Evolutionary conservation across 164 flowering plant genomes (phyloP).

Genomic region (Sedum album): DNA sequence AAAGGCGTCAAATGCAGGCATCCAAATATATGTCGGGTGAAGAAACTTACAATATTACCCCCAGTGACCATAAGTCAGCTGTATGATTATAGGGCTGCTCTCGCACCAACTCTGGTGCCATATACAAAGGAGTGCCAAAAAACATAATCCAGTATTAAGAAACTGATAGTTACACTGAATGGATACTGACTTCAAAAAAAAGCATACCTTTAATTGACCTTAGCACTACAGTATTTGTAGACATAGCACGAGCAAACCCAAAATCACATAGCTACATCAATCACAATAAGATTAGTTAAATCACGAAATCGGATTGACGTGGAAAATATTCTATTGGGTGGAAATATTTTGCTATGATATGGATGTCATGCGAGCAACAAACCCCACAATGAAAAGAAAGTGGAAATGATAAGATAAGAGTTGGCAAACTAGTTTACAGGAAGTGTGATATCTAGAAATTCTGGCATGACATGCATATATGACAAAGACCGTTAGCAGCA

Average conservation of each 20-base stretch:
- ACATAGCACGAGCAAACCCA: slow-evolving; percentile 99
- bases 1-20: neutral
- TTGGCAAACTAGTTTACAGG: too few relatives aligned
- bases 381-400: too few relatives aligned
- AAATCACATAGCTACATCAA: slow-evolving; percentile 86
- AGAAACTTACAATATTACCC: slow-evolving; percentile 81
- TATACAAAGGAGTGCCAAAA: slow-evolving; percentile 90
- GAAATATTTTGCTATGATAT: neutral
- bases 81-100: slow-evolving; percentile 99
- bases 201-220: slow-evolving; percentile 87
- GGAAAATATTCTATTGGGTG: neutral
- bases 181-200: neutral
- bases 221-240: slow-evolving; percentile 86
- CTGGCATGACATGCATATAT: too few relatives aligned
- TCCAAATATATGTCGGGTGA: neutral
- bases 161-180: neutral
- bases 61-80: slow-evolving; percentile 98
- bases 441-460: too few relatives aligned
- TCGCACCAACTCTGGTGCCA: slow-evolving; percentile 97
- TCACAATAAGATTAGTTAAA: slow-evolving; percentile 11
- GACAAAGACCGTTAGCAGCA: too few relatives aligned
- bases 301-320: neutral
- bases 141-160: slow-evolving; percentile 10
- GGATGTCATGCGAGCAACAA: neutral
- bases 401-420: neutral